Percentiles rank a stretch among this genome's conserved stretches.
phyloP scores from a whole-genome alignment of 169 alveolate genomes.

The Cryptosporidium sp. region DNA sequence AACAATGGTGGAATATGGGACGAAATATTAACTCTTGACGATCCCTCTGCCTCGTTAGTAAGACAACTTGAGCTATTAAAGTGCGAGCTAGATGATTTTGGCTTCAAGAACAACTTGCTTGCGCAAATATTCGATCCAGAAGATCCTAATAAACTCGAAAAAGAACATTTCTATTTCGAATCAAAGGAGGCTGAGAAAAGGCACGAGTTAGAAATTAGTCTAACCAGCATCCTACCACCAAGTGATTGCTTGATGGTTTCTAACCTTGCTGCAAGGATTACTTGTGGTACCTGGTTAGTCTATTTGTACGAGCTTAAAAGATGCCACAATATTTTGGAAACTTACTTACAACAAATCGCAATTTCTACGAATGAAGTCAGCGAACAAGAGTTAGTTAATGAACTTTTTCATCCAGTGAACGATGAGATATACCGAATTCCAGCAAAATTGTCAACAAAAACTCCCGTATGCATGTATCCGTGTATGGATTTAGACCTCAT shows the following conservation, averaged over 20 bases:
- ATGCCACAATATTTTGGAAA: conserved; percentile 70
- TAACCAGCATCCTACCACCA: conserved; percentile 35
- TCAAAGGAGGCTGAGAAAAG: conserved; percentile 17
- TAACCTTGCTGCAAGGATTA: conserved; percentile 89
- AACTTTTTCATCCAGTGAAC: conserved; percentile 37
- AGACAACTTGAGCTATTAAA: conserved; percentile 51
- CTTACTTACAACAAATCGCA: conserved; percentile 61
- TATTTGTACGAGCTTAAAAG: conserved; percentile 88
- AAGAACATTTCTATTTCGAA: not conserved
- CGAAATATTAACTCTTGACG: conserved; percentile 84
- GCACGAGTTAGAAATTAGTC: not conserved
- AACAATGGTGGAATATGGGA: conserved; percentile 89
- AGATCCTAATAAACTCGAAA: not conserved
- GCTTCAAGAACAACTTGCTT: conserved; percentile 18
- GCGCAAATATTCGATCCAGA: conserved; percentile 17
- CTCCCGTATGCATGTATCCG: conserved; percentile 51
- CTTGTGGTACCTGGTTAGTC: conserved; percentile 91
- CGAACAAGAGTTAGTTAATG: conserved; percentile 40
- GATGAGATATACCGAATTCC: conserved; percentile 69
- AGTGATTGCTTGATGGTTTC: conserved; percentile 59
- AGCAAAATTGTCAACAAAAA: conserved; percentile 54
- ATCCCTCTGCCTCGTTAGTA: conserved; percentile 80
- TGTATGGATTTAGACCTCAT: conserved; percentile 58
- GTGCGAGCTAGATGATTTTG: conserved; percentile 33
- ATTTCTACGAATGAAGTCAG: conserved; percentile 30